phyloP scores from a whole-genome alignment of 73 alveolate species.

The Chromera velia region DNA sequence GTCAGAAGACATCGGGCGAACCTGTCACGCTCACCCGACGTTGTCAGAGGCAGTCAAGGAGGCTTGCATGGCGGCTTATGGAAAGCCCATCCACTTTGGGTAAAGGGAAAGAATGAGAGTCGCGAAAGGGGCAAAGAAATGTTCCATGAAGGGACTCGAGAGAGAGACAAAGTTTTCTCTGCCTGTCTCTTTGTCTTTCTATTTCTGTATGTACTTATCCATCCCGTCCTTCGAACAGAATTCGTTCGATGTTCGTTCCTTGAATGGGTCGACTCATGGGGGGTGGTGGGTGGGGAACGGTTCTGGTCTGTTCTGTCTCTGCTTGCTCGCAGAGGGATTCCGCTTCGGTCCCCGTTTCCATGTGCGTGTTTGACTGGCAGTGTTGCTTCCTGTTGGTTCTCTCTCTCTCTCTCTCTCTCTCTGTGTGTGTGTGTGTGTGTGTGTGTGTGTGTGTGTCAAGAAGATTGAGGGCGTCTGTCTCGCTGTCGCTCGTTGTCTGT shows the following conservation, averaged over 20 bases:
- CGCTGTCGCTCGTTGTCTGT: too few relatives aligned
- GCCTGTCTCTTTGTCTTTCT: not conserved
- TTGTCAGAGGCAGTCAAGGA: constrained; percentile 80
- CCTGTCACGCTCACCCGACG: constrained; percentile 91
- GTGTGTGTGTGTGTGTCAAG: too few relatives aligned
- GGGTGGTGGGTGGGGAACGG: too few relatives aligned
- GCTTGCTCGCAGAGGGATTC: too few relatives aligned
- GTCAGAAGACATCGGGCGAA: constrained; percentile 70
- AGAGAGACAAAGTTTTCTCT: not conserved
- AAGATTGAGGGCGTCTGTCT: too few relatives aligned
- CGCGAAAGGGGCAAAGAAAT: not conserved
- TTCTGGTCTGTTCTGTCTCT: too few relatives aligned
- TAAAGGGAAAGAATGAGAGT: not conserved
- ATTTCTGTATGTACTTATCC: not conserved
- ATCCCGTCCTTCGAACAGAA: not conserved
- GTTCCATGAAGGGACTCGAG: not conserved
- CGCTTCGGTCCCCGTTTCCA: too few relatives aligned
- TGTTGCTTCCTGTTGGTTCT: not conserved
- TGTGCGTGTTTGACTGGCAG: not conserved
- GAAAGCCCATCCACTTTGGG: constrained; percentile 74
- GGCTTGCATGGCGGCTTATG: constrained; percentile 84
- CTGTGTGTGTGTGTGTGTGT: not conserved
- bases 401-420: not conserved
- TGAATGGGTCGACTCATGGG: not conserved
- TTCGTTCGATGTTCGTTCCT: not conserved